Evolutionary conservation across 768 basidiomycete species (phyloP).

Genomic region (Pholiota molesta): DNA sequence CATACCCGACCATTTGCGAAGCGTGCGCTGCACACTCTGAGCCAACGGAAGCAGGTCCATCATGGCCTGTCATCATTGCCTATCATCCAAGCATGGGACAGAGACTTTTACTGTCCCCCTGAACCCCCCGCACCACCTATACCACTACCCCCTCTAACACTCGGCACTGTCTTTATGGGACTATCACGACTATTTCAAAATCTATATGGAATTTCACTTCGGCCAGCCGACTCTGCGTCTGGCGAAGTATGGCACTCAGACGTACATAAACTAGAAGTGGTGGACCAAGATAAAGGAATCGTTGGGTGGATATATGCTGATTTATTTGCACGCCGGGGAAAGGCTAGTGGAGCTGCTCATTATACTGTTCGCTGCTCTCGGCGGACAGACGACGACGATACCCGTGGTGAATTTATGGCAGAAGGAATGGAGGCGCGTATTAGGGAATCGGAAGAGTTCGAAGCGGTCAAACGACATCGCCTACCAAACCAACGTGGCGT

Average conservation of each 20-base stretch:
- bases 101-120: slow-evolving; percentile 89
- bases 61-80: slow-evolving; percentile 61
- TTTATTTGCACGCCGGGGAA: slow-evolving; percentile 82
- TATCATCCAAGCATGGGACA: slow-evolving; percentile 92
- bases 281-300: slow-evolving; percentile 84
- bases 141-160: slow-evolving; percentile 73
- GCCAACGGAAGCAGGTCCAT: slow-evolving; percentile 74
- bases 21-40: slow-evolving; percentile 68
- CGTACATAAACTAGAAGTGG: slow-evolving; percentile 90
- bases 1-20: slow-evolving; percentile 81
- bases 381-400: slow-evolving; percentile 90
- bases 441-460: slow-evolving; percentile 61
- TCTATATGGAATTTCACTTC: slow-evolving; percentile 84
- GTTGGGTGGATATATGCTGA: slow-evolving; percentile 97
- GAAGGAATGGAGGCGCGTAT: slow-evolving; percentile 44
- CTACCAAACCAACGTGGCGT: slow-evolving; percentile 66
- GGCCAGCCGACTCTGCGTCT: slow-evolving; percentile 63
- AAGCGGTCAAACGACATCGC: slow-evolving; percentile 59
- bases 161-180: slow-evolving; percentile 91
- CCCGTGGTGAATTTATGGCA: slow-evolving; percentile 56
- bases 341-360: slow-evolving; percentile 92
- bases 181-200: slow-evolving; percentile 87
- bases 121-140: slow-evolving; percentile 77
- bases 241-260: slow-evolving; percentile 92
- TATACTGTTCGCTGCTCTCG: slow-evolving; percentile 97